Base-by-base conservation (phyloP, 345 rosid species). In the Populus alba region DNA sequence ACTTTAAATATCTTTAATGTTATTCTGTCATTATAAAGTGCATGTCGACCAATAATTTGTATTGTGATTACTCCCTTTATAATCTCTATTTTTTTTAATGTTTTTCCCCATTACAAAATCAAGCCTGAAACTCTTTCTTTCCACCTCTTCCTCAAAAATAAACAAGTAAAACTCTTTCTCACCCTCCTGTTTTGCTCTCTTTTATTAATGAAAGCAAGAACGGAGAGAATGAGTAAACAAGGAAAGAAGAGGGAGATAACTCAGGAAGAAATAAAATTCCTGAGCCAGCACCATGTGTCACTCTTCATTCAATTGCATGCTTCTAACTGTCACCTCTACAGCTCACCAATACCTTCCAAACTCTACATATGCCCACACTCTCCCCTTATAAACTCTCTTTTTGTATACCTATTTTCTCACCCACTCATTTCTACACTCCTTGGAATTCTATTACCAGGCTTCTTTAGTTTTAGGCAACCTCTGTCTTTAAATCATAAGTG, bases 241-340 rank as follows among this genome's bases (percentile, higher is more conserved):
- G 29, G 29, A 37, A 68, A 39, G 41, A 10, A 68, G 72, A 33
- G 66, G 63, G 9, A 71, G 33, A 8, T n/a, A 72, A 72, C 16
- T 55, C 31, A 55, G 43, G 66, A 72, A 72, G 75, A 55, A 55
- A 9, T 45, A 20, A 55, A 72, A 53, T 33, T 25, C 29, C 20
- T 35, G 38, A 33, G 38, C 39, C 18, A 55, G 29, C 35, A 66
- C 75, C 75, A 55, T 29, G 75, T 72, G 66, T 72, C 66, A 22
- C 49, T 72, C 47, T 8, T 27, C 43, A 20, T 72, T 72, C 66
- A 72, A 20, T 35, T 55, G 4, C 47, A 39, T 9, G 27, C 51
- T 68, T 3, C 51, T 39, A 6, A 8, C 47, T 68, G 72, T 39
- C 72, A 72, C 18, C 47, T 20, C 16, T 33, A 33, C 75, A 72